Conservation (phyloP, 2,329 filamentous ascomycete species). For the Didymella exigua region DNA sequence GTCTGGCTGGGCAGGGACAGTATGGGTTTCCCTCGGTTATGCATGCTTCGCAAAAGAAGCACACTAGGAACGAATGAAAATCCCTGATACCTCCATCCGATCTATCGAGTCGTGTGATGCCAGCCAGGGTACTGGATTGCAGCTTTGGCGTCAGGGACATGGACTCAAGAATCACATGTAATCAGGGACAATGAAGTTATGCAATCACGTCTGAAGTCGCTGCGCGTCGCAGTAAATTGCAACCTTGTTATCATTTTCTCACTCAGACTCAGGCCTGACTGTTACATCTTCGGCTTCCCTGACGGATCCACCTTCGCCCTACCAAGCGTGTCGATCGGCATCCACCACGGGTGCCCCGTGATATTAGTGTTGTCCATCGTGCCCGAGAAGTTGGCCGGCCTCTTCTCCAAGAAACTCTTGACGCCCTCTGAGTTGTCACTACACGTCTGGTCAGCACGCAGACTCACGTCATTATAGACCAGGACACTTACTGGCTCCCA, state of each 20-base stretch:
- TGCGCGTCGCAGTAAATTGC: neutral
- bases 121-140: conserved; percentile 22
- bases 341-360: conserved; percentile 71
- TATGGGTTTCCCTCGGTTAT: conserved; percentile 49
- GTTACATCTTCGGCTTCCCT: conserved; percentile 39
- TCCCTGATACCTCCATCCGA: conserved; percentile 45
- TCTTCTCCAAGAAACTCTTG: conserved; percentile 71
- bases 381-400: conserved; percentile 65
- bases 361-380: conserved; percentile 66
- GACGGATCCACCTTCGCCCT: conserved; percentile 45
- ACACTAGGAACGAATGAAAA: conserved; percentile 53
- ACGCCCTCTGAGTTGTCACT: conserved; percentile 72
- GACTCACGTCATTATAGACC: neutral
- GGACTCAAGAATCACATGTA: conserved; percentile 23
- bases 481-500: conserved; percentile 48
- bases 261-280: conserved; percentile 22
- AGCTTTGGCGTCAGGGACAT: conserved; percentile 21
- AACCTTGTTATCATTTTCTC: neutral
- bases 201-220: conserved; percentile 14
- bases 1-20: conserved; percentile 47
- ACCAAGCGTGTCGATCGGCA: conserved; percentile 56
- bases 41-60: conserved; percentile 51
- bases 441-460: conserved; percentile 4
- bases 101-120: conserved; percentile 31
- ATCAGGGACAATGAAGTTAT: conserved; percentile 25